Conservation (phyloP, 305 asterid species). For the Fraxinus dipetala region DNA sequence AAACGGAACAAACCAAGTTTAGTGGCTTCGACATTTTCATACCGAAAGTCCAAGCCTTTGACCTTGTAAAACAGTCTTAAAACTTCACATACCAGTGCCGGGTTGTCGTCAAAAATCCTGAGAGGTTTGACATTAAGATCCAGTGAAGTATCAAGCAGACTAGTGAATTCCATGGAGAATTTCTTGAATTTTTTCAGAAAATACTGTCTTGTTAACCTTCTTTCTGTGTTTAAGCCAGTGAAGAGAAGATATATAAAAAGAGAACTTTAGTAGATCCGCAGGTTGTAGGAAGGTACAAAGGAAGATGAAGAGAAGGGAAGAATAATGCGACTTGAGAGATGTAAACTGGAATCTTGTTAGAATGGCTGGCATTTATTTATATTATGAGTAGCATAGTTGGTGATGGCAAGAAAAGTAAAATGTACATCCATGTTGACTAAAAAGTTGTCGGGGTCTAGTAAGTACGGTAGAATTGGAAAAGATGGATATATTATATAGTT, state of each 20-base stretch:
- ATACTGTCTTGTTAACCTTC: not conserved
- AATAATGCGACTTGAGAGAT: slow-evolving; percentile 2
- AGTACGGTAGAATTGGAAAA: not conserved
- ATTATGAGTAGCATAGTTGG: not conserved
- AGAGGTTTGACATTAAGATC: slow-evolving; percentile 31
- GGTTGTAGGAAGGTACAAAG: slow-evolving; percentile 24
- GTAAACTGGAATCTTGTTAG: not conserved
- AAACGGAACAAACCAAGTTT: not conserved
- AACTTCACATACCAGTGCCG: slow-evolving; percentile 29
- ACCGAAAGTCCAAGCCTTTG: not conserved
- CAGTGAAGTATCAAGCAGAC: slow-evolving; percentile 37
- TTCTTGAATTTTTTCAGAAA: not conserved
- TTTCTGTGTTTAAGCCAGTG: not conserved
- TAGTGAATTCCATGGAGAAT: slow-evolving; percentile 38
- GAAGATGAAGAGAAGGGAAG: slow-evolving; percentile 20
- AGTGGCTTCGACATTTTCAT: not conserved
- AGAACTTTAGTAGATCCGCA: slow-evolving; percentile 2
- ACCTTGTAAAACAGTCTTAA: not conserved
- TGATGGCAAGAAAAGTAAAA: slow-evolving; percentile 11
- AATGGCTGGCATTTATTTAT: slow-evolving; percentile 5
- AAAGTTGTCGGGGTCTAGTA: not conserved
- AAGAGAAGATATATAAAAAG: not conserved
- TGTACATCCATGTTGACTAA: not conserved
- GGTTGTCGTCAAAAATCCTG: slow-evolving; percentile 28
- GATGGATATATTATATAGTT: not conserved